Conservation (phyloP, 306 rosid genomes). For the Glycine latifolia region DNA sequence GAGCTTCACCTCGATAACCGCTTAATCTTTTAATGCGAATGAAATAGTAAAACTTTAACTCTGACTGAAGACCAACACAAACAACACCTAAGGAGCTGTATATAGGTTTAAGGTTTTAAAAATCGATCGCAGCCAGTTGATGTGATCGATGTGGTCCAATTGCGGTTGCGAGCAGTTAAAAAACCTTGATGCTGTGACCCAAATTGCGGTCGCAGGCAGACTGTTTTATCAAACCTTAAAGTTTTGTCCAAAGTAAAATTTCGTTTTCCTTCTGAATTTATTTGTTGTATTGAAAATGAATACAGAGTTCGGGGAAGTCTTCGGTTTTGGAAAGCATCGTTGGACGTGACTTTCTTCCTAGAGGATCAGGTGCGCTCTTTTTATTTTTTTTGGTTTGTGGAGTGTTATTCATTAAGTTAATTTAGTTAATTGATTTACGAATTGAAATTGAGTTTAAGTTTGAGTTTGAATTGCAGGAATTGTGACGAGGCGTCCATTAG, state of each 20-base stretch:
- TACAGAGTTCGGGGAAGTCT: slow-evolving; percentile 98
- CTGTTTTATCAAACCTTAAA: too few relatives aligned
- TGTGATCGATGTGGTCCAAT: too few relatives aligned
- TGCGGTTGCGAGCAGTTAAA: too few relatives aligned
- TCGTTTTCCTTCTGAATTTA: background rate
- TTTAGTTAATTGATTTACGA: background rate
- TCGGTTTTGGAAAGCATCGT: slow-evolving; percentile 96
- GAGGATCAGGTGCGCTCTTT: slow-evolving; percentile 81
- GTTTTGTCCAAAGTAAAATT: background rate
- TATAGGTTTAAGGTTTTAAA: background rate
- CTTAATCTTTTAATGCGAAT: too few relatives aligned
- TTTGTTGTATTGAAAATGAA: slow-evolving; percentile 24
- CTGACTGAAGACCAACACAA: background rate
- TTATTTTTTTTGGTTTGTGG: background rate
- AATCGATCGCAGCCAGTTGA: too few relatives aligned
- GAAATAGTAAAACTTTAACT: too few relatives aligned
- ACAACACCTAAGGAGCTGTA: background rate
- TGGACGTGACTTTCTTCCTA: slow-evolving; percentile 96
- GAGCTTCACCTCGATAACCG: too few relatives aligned
- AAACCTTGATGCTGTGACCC: too few relatives aligned
- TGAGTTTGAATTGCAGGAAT: slow-evolving; percentile 68
- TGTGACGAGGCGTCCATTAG: slow-evolving; percentile 95
- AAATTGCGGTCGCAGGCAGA: too few relatives aligned
- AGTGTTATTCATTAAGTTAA: background rate
- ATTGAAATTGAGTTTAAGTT: background rate